A percentile compares a stretch with the other conserved stretches of the same genome.
These are phyloP conservation scores for Cardiospermum halicacabum DNA, from an alignment of 345 rosid genomes.

Conservation along the genomic window DNA sequence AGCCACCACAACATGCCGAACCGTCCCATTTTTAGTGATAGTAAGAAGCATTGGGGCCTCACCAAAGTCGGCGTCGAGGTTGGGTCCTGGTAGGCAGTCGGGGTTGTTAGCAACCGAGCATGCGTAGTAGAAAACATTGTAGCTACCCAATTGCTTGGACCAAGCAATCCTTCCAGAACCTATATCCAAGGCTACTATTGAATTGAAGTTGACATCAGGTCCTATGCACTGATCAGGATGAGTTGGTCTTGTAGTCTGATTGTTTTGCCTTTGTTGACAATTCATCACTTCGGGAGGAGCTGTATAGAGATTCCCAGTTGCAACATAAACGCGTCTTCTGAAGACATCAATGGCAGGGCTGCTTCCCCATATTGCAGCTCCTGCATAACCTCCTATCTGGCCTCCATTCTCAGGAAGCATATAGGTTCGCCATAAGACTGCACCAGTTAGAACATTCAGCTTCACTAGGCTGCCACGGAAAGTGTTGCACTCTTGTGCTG, in stretches of 20 bases:
- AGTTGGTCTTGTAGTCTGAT: constrained; percentile 30
- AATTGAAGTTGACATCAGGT: constrained; percentile 28
- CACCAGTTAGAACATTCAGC: constrained; percentile 20
- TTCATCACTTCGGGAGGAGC: constrained; percentile 30
- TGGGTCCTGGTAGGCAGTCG: constrained; percentile 47
- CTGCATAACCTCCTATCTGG: constrained; percentile 33
- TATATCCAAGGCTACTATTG: constrained; percentile 27
- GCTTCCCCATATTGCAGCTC: constrained; percentile 49
- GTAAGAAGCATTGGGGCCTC: constrained; percentile 40
- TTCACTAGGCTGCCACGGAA: constrained; percentile 37
- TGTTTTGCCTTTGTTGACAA: constrained; percentile 39
- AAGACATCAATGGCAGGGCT: constrained; percentile 35
- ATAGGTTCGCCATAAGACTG: constrained; percentile 26
- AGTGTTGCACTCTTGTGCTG: constrained; percentile 31
- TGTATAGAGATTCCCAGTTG: constrained; percentile 36
- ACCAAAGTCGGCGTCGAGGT: constrained; percentile 50
- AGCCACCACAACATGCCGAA: constrained; percentile 17
- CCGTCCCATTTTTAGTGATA: constrained; percentile 13
- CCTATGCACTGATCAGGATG: constrained; percentile 38
- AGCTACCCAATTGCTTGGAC: constrained; percentile 39
- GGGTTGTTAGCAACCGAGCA: constrained; percentile 42
- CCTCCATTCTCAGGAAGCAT: constrained; percentile 43
- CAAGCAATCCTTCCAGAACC: constrained; percentile 30
- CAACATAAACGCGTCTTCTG: constrained; percentile 35
- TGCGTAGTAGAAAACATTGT: constrained; percentile 35